Conservation (phyloP, 768 basidiomycete species). For the Hypholoma sublateritium region DNA sequence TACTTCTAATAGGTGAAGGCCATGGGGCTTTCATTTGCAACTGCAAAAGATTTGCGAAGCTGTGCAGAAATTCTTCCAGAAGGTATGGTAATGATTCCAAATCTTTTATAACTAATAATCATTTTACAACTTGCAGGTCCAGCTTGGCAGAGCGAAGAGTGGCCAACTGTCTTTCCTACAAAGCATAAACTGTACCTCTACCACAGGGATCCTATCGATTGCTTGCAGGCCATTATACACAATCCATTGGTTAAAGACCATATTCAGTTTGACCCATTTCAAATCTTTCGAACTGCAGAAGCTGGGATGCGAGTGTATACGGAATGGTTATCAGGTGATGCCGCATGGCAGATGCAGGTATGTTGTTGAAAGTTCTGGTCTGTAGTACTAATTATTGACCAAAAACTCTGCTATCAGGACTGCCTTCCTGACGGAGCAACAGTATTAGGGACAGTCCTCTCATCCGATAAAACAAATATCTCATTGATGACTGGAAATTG, state of each 20-base stretch:
- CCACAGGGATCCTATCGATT: conserved; percentile 28
- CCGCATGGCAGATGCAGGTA: conserved; percentile 22
- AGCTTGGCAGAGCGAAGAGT: no score
- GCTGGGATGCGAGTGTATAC: conserved; percentile 15
- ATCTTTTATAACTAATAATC: no score
- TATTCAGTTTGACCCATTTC: conserved; percentile 18
- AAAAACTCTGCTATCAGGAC: no score
- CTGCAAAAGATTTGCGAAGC: no score
- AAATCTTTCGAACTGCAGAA: conserved; percentile 10
- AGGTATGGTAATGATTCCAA: no score
- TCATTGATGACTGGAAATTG: conserved; percentile 28
- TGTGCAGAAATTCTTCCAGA: no score
- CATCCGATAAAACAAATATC: conserved; percentile 33
- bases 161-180: conserved; percentile 4
- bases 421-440: conserved; percentile 23
- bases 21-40: no score
- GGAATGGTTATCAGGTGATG: conserved; percentile 19
- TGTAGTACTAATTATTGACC: no score
- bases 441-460: conserved; percentile 26
- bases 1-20: no score
- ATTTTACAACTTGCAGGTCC: no score
- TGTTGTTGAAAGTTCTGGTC: no score
- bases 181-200: conserved; percentile 24
- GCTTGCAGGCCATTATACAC: conserved; percentile 24
- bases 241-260: conserved; percentile 23